Evolutionary conservation across 345 rosid genomes (phyloP).

Genomic region (Melaleuca alternifolia): DNA sequence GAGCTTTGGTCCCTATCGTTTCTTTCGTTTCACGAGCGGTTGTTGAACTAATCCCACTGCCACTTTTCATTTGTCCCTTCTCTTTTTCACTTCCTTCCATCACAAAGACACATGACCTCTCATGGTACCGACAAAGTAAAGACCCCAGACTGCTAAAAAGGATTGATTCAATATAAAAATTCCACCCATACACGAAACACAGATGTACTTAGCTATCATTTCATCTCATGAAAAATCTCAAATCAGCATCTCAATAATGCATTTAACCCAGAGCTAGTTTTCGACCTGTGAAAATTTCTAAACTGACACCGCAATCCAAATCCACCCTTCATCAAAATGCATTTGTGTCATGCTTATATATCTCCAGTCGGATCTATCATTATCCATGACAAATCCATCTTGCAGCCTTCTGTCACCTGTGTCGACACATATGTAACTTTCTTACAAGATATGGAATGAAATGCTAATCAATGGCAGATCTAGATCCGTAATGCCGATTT

Average conservation of each 20-base stretch:
- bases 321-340: background rate
- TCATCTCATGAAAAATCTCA: background rate
- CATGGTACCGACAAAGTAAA: background rate
- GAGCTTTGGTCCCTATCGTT: background rate
- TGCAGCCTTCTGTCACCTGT: too few species aligned
- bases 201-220: background rate
- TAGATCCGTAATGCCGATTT: fast-evolving
- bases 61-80: background rate
- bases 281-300: too few species aligned
- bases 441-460: background rate
- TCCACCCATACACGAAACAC: background rate
- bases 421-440: background rate
- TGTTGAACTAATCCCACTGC: background rate
- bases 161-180: background rate
- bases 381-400: too few species aligned
- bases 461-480: fast-evolving
- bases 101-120: background rate
- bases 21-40: background rate
- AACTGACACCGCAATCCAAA: background rate
- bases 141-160: background rate
- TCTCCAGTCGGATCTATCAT: background rate
- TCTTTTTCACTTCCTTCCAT: background rate
- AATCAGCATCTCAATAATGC: too few species aligned
- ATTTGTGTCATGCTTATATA: background rate
- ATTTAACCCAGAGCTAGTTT: background rate